These are phyloP conservation scores for Aspergillus luchuensis DNA, from an alignment of 2,329 filamentous ascomycete genomes.

Conservation along the genomic window DNA sequence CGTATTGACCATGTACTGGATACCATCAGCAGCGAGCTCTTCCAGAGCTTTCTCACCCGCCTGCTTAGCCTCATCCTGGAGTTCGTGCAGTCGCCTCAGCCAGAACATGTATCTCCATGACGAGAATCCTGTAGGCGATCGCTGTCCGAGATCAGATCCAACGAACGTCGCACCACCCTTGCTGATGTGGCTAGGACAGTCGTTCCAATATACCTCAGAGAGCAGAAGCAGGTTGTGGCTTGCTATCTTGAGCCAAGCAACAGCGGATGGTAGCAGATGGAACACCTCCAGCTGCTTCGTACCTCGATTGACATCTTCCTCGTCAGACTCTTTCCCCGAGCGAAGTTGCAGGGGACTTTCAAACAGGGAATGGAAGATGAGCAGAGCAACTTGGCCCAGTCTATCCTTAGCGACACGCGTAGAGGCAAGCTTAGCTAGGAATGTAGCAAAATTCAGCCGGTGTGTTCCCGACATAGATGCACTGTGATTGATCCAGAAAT, in stretches of 20 bases:
- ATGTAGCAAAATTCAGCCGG: constrained; percentile 24
- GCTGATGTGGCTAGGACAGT: constrained; percentile 22
- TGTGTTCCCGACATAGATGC: constrained; percentile 21
- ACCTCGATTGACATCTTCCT: constrained; percentile 16
- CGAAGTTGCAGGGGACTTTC: constrained; percentile 19
- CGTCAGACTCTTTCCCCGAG: constrained; percentile 18
- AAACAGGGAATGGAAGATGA: constrained; percentile 23
- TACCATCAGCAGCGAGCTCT: constrained; percentile 23
- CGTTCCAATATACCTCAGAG: constrained; percentile 25
- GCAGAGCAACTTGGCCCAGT: constrained; percentile 24
- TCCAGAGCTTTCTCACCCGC: constrained; percentile 22
- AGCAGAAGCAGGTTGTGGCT: constrained; percentile 22
- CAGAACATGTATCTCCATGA: constrained; percentile 32
- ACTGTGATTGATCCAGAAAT: constrained; percentile 21
- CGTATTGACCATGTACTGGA: constrained; percentile 21
- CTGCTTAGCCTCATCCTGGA: constrained; percentile 22
- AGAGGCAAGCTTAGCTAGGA: constrained; percentile 29
- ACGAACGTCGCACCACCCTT: constrained; percentile 22
- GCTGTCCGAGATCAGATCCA: constrained; percentile 27
- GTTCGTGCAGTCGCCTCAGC: constrained; percentile 29
- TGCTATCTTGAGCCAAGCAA: constrained; percentile 23
- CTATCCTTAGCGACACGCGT: constrained; percentile 23
- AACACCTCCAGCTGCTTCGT: constrained; percentile 12
- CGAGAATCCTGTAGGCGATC: constrained; percentile 24
- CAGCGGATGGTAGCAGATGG: constrained; percentile 21